Evolutionary conservation across 192 early-diverging fungal species (phyloP), one percentile per base, ranked within the genome.

Genomic region (Dissophora globulifera): DNA sequence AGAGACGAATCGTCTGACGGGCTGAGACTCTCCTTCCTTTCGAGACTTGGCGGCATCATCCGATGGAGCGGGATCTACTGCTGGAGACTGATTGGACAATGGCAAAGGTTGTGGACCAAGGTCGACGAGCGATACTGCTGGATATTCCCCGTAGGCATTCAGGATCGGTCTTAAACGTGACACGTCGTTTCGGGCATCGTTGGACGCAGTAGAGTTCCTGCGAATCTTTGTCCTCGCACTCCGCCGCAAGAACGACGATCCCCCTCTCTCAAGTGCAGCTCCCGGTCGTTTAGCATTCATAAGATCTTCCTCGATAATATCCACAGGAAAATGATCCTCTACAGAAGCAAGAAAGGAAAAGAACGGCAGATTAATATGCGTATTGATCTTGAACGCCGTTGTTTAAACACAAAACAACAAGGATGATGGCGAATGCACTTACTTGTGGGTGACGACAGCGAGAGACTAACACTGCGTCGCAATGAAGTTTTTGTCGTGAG

Each of bases 161-260:
- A 62, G 4, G 8, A 33, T 76, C 22, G 66, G 58, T 25, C 72
- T 65, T 16, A 76, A 35, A 23, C 72, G 63, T 26, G 72, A 76
- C 2, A 61, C 58, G 31, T 67, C 64, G 19, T 30, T 46, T 30
- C 64, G 66, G 26, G 64, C 45, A 19, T 76, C 72, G 19, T 76
- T 76, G 8, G 71, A 76, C 2, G 72, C 72, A 20, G 76, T 68
- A 4, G 85, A 84, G 50, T 86, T 86, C 35, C 85, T 58, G 31
- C 83, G 83, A 47, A 86, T 78, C 35, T 84, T 86, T 22, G 79
- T 86, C 19, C 85, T 71, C 12, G 85, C 85, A 12, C 80, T 79
- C 50, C 83, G 53, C 49, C 83, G 41, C 38, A 84, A 47, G 20
- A 84, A 63, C 19, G 83, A 78, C 17, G 79, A 46, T 15, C 76